Evolutionary conservation across 805 yeast species (phyloP).

Genomic region (Candida verbasci): DNA sequence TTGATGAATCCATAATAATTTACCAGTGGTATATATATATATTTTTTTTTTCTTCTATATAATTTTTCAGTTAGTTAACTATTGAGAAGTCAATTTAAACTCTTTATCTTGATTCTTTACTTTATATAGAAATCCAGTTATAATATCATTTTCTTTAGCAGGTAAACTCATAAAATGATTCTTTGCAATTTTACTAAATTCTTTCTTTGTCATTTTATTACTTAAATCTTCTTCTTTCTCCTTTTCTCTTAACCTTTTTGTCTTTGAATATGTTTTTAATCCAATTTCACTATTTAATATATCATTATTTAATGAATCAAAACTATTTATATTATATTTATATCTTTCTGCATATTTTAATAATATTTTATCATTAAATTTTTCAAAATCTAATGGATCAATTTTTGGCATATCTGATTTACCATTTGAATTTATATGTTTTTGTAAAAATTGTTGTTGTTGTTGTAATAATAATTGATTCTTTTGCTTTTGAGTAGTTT

Average conservation of each 20-base stretch:
- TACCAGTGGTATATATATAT: not conserved
- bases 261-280: slow-evolving; percentile 48
- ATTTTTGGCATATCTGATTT: slow-evolving; percentile 50
- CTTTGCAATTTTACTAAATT: slow-evolving; percentile 56
- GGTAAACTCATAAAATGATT: slow-evolving; percentile 59
- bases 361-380: slow-evolving; percentile 57
- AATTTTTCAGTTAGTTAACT: too few relatives aligned
- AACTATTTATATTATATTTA: slow-evolving; percentile 51
- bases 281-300: slow-evolving; percentile 72
- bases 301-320: slow-evolving; percentile 65
- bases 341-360: slow-evolving; percentile 65
- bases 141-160: slow-evolving; percentile 77
- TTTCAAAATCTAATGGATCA: slow-evolving; percentile 66
- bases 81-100: slow-evolving; percentile 38
- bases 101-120: slow-evolving; percentile 63
- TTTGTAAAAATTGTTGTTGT: slow-evolving; percentile 62
- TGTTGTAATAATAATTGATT: slow-evolving; percentile 62
- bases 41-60: not conserved
- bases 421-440: slow-evolving; percentile 71
- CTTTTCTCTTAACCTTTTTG: slow-evolving; percentile 13
- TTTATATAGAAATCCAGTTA: slow-evolving; percentile 84
- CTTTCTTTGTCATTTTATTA: slow-evolving; percentile 50
- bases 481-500: slow-evolving; percentile 36
- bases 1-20: slow-evolving; percentile 60
- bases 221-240: slow-evolving; percentile 2